Percentiles rank a stretch among this genome's conserved stretches.
Evolutionary conservation across 2,329 filamentous ascomycete species (phyloP).

Genomic region (Samsoniella hepiali): DNA sequence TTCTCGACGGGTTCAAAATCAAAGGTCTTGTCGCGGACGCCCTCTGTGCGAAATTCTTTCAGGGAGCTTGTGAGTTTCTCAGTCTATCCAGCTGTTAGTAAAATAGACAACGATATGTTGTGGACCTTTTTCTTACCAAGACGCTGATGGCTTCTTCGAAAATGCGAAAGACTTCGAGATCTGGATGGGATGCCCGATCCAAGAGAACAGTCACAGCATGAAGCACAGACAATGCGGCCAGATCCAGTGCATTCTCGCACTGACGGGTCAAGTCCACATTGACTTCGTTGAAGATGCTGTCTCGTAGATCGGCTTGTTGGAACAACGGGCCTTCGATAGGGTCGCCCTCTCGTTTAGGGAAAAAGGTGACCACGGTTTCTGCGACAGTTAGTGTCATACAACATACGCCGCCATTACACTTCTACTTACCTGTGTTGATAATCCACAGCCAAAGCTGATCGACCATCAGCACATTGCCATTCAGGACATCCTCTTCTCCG

Average conservation of each 20-base stretch:
- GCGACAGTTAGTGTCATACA: slow-evolving; percentile 1
- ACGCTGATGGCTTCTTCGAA: slow-evolving; percentile 66
- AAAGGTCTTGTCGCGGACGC: slow-evolving; percentile 46
- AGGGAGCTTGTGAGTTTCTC: slow-evolving; percentile 61
- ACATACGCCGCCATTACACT: neutral
- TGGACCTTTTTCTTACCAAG: slow-evolving; percentile 39
- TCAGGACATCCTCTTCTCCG: slow-evolving; percentile 36
- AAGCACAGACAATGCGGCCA: slow-evolving; percentile 59
- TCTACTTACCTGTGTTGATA: slow-evolving; percentile 47
- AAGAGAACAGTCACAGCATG: slow-evolving; percentile 62
- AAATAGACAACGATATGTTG: neutral
- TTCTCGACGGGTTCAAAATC: slow-evolving; percentile 41
- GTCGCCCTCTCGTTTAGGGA: slow-evolving; percentile 52
- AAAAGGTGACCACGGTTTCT: slow-evolving; percentile 54
- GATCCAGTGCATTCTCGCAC: slow-evolving; percentile 59
- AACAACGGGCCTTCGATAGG: slow-evolving; percentile 54
- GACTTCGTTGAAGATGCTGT: slow-evolving; percentile 63
- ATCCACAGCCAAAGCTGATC: slow-evolving; percentile 64
- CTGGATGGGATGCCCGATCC: slow-evolving; percentile 56
- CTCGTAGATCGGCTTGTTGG: slow-evolving; percentile 59
- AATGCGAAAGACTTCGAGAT: slow-evolving; percentile 61
- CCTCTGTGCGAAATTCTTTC: slow-evolving; percentile 58
- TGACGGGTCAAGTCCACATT: slow-evolving; percentile 62
- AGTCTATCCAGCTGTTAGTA: slow-evolving; percentile 39
- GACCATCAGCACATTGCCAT: slow-evolving; percentile 63